Evolutionary conservation across 2,329 filamentous ascomycete species (phyloP).

Genomic region (Pseudogymnoascus sp.): DNA sequence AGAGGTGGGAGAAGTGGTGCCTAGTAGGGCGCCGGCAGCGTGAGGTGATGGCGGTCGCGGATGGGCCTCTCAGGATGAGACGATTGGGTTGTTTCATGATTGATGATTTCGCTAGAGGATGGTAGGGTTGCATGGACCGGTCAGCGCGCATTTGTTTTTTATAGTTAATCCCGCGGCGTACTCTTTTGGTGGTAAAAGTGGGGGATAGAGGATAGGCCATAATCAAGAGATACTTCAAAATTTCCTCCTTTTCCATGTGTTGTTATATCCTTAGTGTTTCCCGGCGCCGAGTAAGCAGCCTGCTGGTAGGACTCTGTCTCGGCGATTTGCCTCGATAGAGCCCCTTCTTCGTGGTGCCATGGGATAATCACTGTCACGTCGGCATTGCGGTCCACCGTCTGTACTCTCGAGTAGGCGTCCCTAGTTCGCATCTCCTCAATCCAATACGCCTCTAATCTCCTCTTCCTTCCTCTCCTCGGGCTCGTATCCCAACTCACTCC

Average conservation of each 20-base stretch:
- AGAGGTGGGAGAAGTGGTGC: not conserved
- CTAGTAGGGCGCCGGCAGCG: not conserved
- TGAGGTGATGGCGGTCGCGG: not conserved
- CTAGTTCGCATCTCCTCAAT: not conserved
- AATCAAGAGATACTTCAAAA: not conserved
- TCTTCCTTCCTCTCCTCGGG: not conserved
- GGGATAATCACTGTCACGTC: not conserved
- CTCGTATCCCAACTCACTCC: not conserved
- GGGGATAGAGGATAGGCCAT: not conserved
- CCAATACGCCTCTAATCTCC: not conserved
- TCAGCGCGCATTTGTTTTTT: constrained; percentile 1
- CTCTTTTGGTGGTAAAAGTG: not conserved
- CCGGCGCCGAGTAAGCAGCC: not conserved
- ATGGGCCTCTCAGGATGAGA: not conserved
- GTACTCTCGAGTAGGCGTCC: not conserved
- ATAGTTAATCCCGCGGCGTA: not conserved
- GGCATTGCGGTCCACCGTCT: not conserved
- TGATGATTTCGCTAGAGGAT: constrained; percentile 2
- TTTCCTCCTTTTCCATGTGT: not conserved
- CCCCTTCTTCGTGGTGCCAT: not conserved
- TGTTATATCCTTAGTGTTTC: not conserved
- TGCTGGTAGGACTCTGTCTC: not conserved
- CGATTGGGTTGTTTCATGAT: not conserved
- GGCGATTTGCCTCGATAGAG: not conserved
- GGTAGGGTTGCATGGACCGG: constrained; percentile 6